Conservation (phyloP, 169 alveolate genomes). For the Perkinsus chesapeaki region DNA sequence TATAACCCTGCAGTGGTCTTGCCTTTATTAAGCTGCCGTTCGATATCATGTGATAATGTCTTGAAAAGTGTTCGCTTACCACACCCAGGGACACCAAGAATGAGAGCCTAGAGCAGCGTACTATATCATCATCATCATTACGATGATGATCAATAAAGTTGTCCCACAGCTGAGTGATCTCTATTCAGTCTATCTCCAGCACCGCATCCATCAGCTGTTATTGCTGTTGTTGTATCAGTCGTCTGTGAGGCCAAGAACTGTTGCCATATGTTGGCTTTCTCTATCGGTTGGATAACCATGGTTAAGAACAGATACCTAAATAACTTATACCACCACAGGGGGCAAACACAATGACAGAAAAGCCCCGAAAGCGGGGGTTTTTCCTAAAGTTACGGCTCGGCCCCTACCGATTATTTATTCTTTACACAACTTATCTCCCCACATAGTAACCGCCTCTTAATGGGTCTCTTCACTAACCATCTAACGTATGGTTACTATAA, state of each 20-base stretch:
- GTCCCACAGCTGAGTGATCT: background rate
- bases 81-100: background rate
- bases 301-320: too few species aligned
- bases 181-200: background rate
- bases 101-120: background rate
- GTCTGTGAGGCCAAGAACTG: background rate
- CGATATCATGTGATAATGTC: background rate
- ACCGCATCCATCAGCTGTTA: too few species aligned
- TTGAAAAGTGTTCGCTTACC: background rate
- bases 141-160: background rate
- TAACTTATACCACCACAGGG: too few species aligned
- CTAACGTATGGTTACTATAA: too few species aligned
- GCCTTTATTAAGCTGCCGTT: background rate
- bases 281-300: background rate
- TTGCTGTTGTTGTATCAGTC: too few species aligned
- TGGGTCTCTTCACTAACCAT: too few species aligned
- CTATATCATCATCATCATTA: background rate
- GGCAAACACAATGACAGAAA: too few species aligned
- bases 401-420: too few species aligned
- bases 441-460: too few species aligned
- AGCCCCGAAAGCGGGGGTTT: too few species aligned
- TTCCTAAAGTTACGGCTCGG: too few species aligned
- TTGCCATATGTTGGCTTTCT: background rate
- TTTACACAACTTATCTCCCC: too few species aligned
- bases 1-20: background rate